A percentile compares a stretch with the other conserved stretches of the same genome.
Evolutionary conservation across 768 basidiomycete species (phyloP).

Genomic region (Hirschioporus abietinus): DNA sequence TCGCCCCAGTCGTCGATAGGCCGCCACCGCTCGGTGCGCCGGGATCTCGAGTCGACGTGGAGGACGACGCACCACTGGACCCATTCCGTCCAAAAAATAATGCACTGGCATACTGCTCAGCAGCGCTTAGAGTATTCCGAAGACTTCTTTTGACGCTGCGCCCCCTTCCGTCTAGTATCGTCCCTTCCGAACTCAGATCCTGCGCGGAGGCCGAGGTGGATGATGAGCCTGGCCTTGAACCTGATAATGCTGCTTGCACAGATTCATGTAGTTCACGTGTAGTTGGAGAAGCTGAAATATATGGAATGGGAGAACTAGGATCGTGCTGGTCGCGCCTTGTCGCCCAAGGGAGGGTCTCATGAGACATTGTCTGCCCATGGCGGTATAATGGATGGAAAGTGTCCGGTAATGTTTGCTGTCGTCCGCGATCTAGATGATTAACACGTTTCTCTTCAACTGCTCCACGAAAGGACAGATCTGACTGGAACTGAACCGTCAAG

Average conservation of each 20-base stretch:
- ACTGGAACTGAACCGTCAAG: not conserved
- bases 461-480: not conserved
- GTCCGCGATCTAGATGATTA: not conserved
- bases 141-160: conserved; percentile 61
- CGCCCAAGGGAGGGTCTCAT: not conserved
- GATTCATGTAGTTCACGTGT: conserved; percentile 38
- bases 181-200: not conserved
- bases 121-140: conserved; percentile 61
- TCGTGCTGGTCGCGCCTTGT: not conserved
- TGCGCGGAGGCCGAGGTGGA: not conserved
- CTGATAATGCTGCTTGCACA: conserved; percentile 28
- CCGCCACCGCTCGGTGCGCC: no score
- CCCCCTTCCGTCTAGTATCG: conserved; percentile 39
- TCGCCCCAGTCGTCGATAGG: not conserved
- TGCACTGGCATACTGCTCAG: conserved; percentile 63
- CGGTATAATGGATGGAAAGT: not conserved
- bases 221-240: not conserved
- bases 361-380: not conserved
- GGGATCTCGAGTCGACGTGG: conserved; percentile 8
- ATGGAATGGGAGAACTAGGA: conserved; percentile 1
- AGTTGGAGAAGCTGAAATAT: conserved; percentile 25
- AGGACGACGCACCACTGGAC: conserved; percentile 37
- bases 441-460: not conserved
- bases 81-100: conserved; percentile 41
- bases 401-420: not conserved